phyloP scores from a whole-genome alignment of 805 yeast genomes.

The Yarrowia divulgata region DNA sequence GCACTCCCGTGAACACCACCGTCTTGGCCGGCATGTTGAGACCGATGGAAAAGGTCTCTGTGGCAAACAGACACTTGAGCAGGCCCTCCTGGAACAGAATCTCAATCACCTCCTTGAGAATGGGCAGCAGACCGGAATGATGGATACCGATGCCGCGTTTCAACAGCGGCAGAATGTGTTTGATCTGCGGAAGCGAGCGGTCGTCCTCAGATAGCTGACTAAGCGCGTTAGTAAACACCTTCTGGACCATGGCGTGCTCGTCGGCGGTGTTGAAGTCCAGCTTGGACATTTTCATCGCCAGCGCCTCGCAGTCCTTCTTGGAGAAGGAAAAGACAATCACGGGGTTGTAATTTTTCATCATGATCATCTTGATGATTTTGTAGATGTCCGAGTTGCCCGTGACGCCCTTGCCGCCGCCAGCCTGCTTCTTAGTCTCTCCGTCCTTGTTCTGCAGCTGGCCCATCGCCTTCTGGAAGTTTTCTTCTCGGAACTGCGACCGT shows the following conservation, averaged over 20 bases:
- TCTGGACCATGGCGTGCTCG: constrained; percentile 88
- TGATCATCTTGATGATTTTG: constrained; percentile 97
- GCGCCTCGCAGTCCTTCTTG: constrained; percentile 93
- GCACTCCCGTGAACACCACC: constrained; percentile 94
- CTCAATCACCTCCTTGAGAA: constrained; percentile 92
- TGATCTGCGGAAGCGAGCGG: constrained; percentile 91
- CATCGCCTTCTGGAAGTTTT: constrained; percentile 98
- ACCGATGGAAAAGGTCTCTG: constrained; percentile 98
- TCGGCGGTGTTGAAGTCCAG: constrained; percentile 93
- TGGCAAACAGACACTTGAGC: constrained; percentile 91
- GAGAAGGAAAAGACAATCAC: constrained; percentile 98
- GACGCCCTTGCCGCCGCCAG: constrained; percentile 85
- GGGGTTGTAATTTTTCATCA: constrained; percentile 95
- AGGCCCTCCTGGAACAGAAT: constrained; percentile 96
- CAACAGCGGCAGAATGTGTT: constrained; percentile 84
- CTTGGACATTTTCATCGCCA: constrained; percentile 95
- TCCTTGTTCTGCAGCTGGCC: constrained; percentile 80
- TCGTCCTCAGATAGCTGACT: constrained; percentile 87
- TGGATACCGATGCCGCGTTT: constrained; percentile 98
- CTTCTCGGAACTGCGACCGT: constrained; percentile 94
- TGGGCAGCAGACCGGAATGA: constrained; percentile 95
- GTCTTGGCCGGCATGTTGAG: constrained; percentile 99
- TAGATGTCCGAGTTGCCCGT: constrained; percentile 85
- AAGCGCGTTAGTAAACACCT: constrained; percentile 90
- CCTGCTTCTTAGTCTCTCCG: constrained; percentile 86